A percentile compares a stretch with the other conserved stretches of the same genome.
phyloP scores from a whole-genome alignment of 2,329 filamentous ascomycete genomes.

The Diplodia sapinea region DNA sequence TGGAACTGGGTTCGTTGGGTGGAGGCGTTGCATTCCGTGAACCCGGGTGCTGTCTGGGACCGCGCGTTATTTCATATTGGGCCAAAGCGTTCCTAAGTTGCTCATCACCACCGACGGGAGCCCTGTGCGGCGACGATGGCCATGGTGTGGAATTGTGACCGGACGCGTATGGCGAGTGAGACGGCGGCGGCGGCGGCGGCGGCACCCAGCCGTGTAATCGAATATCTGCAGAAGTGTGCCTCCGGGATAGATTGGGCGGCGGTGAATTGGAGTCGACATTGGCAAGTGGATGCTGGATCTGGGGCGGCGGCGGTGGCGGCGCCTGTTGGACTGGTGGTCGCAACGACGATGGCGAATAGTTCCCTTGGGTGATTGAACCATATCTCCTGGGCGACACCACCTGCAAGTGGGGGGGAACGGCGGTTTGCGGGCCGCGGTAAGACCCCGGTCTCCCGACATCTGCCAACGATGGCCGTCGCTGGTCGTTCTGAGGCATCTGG shows the following conservation, averaged over 20 bases:
- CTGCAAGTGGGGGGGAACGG: constrained; percentile 76
- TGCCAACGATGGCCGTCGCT: constrained; percentile 70
- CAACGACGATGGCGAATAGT: constrained; percentile 72
- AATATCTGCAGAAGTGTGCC: constrained; percentile 96
- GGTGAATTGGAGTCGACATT: constrained; percentile 59
- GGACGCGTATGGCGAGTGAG: constrained; percentile 70
- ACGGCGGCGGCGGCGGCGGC: constrained; percentile 46
- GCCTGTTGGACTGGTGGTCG: constrained; percentile 72
- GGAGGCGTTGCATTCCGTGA: constrained; percentile 61
- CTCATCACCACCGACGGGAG: constrained; percentile 66
- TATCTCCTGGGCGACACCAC: constrained; percentile 80
- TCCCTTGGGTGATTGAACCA: constrained; percentile 79
- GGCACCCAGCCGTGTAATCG: constrained; percentile 68
- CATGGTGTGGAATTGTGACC: constrained; percentile 67
- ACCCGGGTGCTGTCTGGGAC: constrained; percentile 53
- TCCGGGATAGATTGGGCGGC: constrained; percentile 72
- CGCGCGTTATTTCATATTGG: constrained; percentile 69
- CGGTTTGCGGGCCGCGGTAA: constrained; percentile 59
- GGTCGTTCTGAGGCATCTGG: constrained; percentile 84
- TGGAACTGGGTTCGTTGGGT: constrained; percentile 55
- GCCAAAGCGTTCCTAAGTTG: constrained; percentile 70
- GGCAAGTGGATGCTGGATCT: constrained; percentile 67
- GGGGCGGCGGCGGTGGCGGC: constrained; percentile 69
- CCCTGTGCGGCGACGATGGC: constrained; percentile 68
- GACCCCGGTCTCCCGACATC: constrained; percentile 70